These are phyloP conservation scores for Penicillium samsonianum DNA, from an alignment of 495 filamentous ascomycete species.

Conservation along the genomic window DNA sequence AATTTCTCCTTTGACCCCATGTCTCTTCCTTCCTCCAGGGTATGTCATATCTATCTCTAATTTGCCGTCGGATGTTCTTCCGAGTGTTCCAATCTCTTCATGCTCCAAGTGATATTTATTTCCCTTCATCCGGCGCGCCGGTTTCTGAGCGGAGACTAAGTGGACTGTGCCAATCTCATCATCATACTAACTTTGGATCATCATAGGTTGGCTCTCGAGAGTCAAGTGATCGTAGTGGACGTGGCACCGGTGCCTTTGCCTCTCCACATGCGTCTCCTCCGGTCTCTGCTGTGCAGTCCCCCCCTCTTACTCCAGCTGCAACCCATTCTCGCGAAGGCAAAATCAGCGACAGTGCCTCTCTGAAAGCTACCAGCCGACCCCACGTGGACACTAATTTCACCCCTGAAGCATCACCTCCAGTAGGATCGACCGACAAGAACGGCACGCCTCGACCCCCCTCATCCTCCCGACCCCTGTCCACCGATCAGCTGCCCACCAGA, in stretches of 20 bases:
- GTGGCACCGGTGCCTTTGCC: conserved; percentile 39
- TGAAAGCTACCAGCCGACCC: conserved; percentile 44
- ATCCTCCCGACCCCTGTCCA: conserved; percentile 50
- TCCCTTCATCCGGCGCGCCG: neutral
- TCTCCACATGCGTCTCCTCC: conserved; percentile 52
- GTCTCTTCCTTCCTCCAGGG: conserved; percentile 82
- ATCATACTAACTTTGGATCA: conserved; percentile 18
- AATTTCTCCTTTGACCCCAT: conserved; percentile 86
- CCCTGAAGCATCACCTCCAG: conserved; percentile 44
- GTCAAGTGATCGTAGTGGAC: conserved; percentile 46
- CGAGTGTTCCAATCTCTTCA: neutral
- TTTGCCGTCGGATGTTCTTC: neutral
- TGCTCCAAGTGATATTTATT: neutral
- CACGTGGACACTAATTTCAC: conserved; percentile 66
- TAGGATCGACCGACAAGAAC: conserved; percentile 33
- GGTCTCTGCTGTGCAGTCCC: conserved; percentile 73
- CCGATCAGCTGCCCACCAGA: conserved; percentile 39
- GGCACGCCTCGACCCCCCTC: conserved; percentile 36
- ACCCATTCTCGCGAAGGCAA: conserved; percentile 58
- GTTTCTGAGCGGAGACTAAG: neutral
- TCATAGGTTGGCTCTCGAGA: conserved; percentile 50
- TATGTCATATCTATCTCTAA: conserved; percentile 48
- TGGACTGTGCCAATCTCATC: conserved; percentile 8
- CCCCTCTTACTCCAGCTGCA: conserved; percentile 84
- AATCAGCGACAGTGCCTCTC: conserved; percentile 30